phyloP scores from a whole-genome alignment of 2,329 filamentous ascomycete species.

The Ramichloridium luteum region DNA sequence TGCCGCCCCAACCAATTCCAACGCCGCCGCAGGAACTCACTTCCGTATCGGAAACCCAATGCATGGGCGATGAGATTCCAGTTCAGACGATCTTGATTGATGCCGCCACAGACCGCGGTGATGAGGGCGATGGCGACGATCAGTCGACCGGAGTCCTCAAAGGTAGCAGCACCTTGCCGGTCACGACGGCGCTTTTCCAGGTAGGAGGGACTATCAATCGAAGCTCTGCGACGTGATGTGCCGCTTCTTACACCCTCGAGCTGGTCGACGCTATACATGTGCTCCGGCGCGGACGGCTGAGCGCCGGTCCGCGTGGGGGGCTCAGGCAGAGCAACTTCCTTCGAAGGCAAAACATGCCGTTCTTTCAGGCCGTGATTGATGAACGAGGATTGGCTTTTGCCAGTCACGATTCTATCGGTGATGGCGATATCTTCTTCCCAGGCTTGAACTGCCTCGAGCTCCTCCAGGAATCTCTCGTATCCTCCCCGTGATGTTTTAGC shows the following conservation, averaged over 20 bases:
- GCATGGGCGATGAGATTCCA: conserved; percentile 32
- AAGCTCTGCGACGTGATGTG: not conserved
- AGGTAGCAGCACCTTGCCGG: conserved; percentile 10
- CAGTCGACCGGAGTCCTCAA: conserved; percentile 22
- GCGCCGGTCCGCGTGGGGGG: not conserved
- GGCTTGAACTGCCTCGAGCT: conserved; percentile 7
- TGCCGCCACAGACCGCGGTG: conserved; percentile 24
- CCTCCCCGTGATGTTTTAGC: too few species aligned
- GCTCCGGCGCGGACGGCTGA: too few species aligned
- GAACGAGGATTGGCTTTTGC: conserved; percentile 5
- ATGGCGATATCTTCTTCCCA: conserved; percentile 8
- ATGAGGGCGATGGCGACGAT: conserved; percentile 23
- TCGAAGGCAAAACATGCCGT: conserved; percentile 3
- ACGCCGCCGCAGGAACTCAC: conserved; percentile 27
- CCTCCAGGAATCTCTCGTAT: conserved; percentile 9
- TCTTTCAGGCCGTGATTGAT: conserved; percentile 10
- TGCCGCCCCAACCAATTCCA: conserved; percentile 23
- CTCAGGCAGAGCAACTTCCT: too few species aligned
- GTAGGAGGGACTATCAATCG: not conserved
- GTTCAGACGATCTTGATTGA: conserved; percentile 24
- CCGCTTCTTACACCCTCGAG: too few species aligned
- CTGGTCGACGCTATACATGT: too few species aligned
- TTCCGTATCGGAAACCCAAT: conserved; percentile 27
- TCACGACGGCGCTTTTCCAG: conserved; percentile 8
- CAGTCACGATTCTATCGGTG: conserved; percentile 1